phyloP scores from a whole-genome alignment of 768 basidiomycete genomes.

The Rhizopogon vesiculosus region DNA sequence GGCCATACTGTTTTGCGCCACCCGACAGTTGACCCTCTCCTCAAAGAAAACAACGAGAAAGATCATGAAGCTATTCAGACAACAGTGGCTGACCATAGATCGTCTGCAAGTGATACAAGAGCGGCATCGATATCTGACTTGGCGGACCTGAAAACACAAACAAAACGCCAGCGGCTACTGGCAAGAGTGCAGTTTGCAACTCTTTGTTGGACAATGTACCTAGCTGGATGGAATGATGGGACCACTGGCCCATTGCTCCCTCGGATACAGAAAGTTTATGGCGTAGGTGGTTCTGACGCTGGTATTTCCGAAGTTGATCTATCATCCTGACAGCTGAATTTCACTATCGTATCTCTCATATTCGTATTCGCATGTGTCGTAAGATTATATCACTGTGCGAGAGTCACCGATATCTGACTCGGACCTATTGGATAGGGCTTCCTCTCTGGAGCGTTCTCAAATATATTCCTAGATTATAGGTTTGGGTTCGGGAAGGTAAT shows the following conservation, averaged over 20 bases:
- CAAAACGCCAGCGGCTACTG: constrained; percentile 5
- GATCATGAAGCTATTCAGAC: background rate
- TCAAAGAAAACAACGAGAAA: background rate
- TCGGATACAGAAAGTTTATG: constrained; percentile 56
- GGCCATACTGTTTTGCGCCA: background rate
- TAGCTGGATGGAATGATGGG: constrained; percentile 78
- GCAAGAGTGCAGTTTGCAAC: constrained; percentile 45
- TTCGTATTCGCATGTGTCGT: constrained; percentile 49
- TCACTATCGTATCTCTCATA: constrained; percentile 47
- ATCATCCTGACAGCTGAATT: constrained; percentile 35
- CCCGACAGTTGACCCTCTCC: background rate
- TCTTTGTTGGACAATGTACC: constrained; percentile 52
- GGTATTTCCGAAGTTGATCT: background rate
- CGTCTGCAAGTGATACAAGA: background rate
- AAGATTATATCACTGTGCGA: constrained; percentile 6
- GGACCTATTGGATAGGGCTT: constrained; percentile 19
- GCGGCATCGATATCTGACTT: background rate
- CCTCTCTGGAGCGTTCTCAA: constrained; percentile 26
- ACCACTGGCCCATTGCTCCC: constrained; percentile 72
- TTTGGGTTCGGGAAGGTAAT: constrained; percentile 31
- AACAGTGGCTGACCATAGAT: background rate
- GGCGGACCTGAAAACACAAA: constrained; percentile 1
- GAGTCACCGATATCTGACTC: background rate
- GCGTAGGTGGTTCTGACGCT: constrained; percentile 23
- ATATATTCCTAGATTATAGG: constrained; percentile 22